Base-by-base conservation (phyloP, 2,329 filamentous ascomycete species). In the Chrysoporthe austroafricana region DNA sequence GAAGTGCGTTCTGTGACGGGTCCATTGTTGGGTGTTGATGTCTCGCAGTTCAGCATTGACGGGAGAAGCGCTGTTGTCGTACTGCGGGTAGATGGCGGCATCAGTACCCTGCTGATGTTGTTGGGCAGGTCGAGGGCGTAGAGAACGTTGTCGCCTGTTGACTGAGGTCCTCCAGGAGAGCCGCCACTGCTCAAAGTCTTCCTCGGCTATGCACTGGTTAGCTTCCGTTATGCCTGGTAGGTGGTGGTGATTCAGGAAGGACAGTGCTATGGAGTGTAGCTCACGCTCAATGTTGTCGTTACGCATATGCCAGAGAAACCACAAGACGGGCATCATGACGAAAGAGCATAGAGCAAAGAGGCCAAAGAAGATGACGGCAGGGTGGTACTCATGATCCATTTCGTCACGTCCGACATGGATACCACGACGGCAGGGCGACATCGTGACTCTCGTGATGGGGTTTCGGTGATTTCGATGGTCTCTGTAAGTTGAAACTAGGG, bases 231-330 rank as follows among this genome's bases (percentile, higher is more conserved):
- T 26, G n/a, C 6, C 21, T 4, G 21, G 13, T 1, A 52, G 21
- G 5, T 54, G 32, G 13, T 50, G 11, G 46, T 21, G 16, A 5
- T 26, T 32, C 21, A 26, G 26, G 21, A 46, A 32, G 44, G 48
- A 32, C 26, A 26, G 26, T 26, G 26, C 26, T 26, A 26, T 26
- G 48, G n/a, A 4, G 21, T 5, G 16, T 4, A 7, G 39, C 26
- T 63, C 9, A 42, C 61, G 36, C 48, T 63, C 36, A 34, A 46
- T 18, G 11, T 63, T 63, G 48, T 34, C 48, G 48, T 63, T 56
- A 5, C 48, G 48, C 48, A 56, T 56, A 48, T 32, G 34, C 34
- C 34, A 42, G 32, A 63, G n/a, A 18, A 63, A 54, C 61, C 61
- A 63, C 4, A 63, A 11, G 32, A 63, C 50, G 16, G 61, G 61